Percentiles rank a stretch among this genome's conserved stretches.
Conservation (phyloP, 192 early-diverging fungal genomes). For the Neocallimastix lanati region DNA sequence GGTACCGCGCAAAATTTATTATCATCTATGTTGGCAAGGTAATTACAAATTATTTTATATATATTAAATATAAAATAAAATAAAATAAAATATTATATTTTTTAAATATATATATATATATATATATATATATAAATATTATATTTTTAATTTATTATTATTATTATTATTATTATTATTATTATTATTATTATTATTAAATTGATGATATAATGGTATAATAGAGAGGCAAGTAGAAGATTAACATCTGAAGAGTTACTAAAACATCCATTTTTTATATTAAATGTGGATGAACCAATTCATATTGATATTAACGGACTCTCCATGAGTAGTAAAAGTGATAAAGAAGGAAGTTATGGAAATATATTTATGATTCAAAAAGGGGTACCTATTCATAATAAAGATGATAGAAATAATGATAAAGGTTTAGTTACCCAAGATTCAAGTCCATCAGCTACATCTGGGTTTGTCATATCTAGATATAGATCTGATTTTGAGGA, state of each 20-base stretch:
- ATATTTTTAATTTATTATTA: too few relatives aligned
- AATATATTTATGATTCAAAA: not conserved
- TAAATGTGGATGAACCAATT: not conserved
- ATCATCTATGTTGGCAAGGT: not conserved
- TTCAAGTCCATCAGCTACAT: not conserved
- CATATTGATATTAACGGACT: not conserved
- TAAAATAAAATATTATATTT: too few relatives aligned
- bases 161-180: too few relatives aligned
- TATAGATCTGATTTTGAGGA: conserved; percentile 62
- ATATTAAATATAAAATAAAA: too few relatives aligned
- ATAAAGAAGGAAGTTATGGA: not conserved
- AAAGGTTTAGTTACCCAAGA: not conserved
- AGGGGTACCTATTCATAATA: not conserved
- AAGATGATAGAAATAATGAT: not conserved
- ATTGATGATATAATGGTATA: too few relatives aligned
- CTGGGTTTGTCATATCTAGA: conserved; percentile 21
- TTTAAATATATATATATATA: too few relatives aligned
- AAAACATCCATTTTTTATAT: not conserved
- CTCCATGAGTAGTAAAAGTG: not conserved
- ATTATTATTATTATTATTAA: too few relatives aligned
- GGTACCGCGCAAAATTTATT: not conserved
- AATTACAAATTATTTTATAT: too few relatives aligned
- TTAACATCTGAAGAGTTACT: not conserved
- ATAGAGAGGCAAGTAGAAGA: not conserved
- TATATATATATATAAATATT: too few relatives aligned